Evolutionary conservation across 345 rosid species (phyloP), one percentile per base, ranked within the genome.

Genomic region (Camelina laxa): DNA sequence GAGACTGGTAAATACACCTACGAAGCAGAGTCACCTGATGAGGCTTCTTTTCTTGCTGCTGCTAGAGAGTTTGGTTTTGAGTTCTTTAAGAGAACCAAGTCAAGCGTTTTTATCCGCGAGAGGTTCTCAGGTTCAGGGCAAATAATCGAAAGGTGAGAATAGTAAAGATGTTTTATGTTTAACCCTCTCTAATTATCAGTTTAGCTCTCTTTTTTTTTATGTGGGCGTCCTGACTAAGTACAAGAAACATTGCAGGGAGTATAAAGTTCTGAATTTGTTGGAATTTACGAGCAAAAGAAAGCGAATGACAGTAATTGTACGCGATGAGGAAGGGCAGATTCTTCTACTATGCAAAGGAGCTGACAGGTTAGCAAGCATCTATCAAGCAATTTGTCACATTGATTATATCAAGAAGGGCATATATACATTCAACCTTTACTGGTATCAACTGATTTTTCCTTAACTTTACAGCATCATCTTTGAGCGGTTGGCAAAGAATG

Each of bases 1-100:
- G 91, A 85, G 69, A 89, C 89, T 21, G 97, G 97, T 5, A 75
- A 19, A 70, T 70, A 79, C 65, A 83, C 87, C 2, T 95, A 92
- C 62, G 99, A 95, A 85, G 97, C 98, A 22, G 99, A 95, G 82
- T 95, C 99, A 35, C 99, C 98, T 16, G 99, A 95, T 75, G 99
- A 95, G 79, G 96, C 85, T 59, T 89, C 98, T 50, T 92, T 95
- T 82, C 91, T 95, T 70, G 91, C 90, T 81, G 97, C 98, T 41
- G 98, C 99, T 11, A 88, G 91, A 82, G 98, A 92, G 81, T 88
- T 95, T 79, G 99, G 98, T 62, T 95, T 95, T 84, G 99, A 90
- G 82, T 92, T 90, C 76, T 83, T 31, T 62, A 87, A 83, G 79
- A 89, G 99, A 80, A 95, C 96, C 41, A 98, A 92, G 71, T 83